phyloP scores from a whole-genome alignment of 805 yeast genomes.

The Teunomyces kruisii region DNA sequence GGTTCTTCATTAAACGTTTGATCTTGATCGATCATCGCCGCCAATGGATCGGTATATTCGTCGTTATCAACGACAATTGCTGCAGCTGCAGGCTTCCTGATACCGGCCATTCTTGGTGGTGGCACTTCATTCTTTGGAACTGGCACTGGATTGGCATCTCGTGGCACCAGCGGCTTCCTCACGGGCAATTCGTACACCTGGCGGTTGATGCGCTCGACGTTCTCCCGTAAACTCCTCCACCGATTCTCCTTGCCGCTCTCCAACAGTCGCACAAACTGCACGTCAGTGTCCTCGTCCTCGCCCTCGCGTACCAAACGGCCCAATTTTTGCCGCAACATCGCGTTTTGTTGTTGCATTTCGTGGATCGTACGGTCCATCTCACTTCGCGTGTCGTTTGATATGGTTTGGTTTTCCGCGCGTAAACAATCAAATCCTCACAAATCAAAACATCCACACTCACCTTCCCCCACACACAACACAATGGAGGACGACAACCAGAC shows the following conservation, averaged over 20 bases:
- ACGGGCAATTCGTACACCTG: constrained; percentile 20
- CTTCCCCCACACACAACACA: no score
- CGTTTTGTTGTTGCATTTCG: constrained; percentile 8
- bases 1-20: no score
- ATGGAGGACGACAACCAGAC: constrained; percentile 2
- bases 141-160: not conserved
- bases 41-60: not conserved
- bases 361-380: constrained; percentile 9
- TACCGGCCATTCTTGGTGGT: no score
- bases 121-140: no score
- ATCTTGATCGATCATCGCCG: not conserved
- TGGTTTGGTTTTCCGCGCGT: not conserved
- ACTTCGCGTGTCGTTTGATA: not conserved
- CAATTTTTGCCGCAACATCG: constrained; percentile 6
- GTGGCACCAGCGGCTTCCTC: not conserved
- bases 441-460: not conserved
- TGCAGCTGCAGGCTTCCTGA: no score
- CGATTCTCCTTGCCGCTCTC: constrained; percentile 7
- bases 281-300: constrained; percentile 6
- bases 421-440: not conserved
- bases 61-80: not conserved
- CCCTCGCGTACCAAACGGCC: constrained; percentile 10
- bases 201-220: constrained; percentile 21
- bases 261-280: constrained; percentile 1
- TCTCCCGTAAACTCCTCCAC: constrained; percentile 18